Evolutionary conservation across 495 filamentous ascomycete species (phyloP).

Genomic region (Durotheca rogersii): DNA sequence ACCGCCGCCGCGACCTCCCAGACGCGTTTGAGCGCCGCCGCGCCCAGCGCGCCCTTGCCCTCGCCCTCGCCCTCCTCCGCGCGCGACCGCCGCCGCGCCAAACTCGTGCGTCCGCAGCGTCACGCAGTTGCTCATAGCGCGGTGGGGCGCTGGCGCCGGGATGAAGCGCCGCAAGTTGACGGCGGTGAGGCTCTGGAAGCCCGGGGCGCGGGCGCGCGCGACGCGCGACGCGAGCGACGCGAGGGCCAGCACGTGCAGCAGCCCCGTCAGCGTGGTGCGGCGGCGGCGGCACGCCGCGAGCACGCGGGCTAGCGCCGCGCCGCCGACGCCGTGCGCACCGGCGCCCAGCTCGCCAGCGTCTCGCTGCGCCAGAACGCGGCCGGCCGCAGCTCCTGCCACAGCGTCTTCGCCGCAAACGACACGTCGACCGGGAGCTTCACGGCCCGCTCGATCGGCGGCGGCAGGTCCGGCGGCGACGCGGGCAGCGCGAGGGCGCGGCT

Average conservation of each 20-base stretch:
- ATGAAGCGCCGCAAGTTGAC: slow-evolving; percentile 14
- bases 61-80: slow-evolving; percentile 1
- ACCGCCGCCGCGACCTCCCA: slow-evolving; percentile 3
- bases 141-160: slow-evolving; percentile 12
- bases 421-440: slow-evolving; percentile 5
- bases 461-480: neutral
- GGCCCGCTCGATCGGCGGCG: slow-evolving; percentile 9
- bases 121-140: slow-evolving; percentile 21
- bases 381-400: slow-evolving; percentile 8
- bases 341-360: slow-evolving; percentile 8
- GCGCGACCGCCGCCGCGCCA: slow-evolving; percentile 4
- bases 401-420: neutral
- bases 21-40: neutral
- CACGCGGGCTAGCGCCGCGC: slow-evolving; percentile 7
- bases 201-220: slow-evolving; percentile 1
- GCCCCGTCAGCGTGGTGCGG: slow-evolving; percentile 28
- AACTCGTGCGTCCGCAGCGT: slow-evolving; percentile 14
- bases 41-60: neutral
- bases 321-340: slow-evolving; percentile 10
- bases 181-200: slow-evolving; percentile 4
- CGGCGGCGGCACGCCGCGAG: slow-evolving; percentile 21
- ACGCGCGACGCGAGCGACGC: slow-evolving; percentile 18
- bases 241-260: slow-evolving; percentile 25
- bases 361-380: neutral
- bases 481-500: slow-evolving; percentile 7